Evolutionary conservation across 2,329 filamentous ascomycete genomes (phyloP).

Genomic region (Magnaporthiopsis rhizophila): DNA sequence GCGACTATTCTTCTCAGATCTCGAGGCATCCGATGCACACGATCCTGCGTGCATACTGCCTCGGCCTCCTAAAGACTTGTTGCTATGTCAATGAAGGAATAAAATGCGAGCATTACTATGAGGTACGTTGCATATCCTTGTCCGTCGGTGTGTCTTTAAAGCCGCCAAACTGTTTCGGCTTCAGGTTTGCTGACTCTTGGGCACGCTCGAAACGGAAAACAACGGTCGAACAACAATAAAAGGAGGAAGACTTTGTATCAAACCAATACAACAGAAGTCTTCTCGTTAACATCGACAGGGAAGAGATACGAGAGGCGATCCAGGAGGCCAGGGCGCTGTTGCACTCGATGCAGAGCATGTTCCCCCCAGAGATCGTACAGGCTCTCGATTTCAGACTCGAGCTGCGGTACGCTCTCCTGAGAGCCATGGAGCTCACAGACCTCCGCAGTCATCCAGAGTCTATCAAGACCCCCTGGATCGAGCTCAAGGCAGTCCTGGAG

Average conservation of each 20-base stretch:
- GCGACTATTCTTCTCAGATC: constrained; percentile 20
- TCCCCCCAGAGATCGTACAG: constrained; percentile 31
- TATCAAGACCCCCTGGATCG: constrained; percentile 42
- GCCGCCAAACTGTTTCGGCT: too few relatives aligned
- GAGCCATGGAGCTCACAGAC: constrained; percentile 40
- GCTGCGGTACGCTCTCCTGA: constrained; percentile 57
- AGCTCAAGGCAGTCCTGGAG: constrained; percentile 42
- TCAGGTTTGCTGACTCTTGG: not conserved
- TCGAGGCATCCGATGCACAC: constrained; percentile 42
- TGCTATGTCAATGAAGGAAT: constrained; percentile 70
- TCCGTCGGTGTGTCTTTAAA: not conserved
- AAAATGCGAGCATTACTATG: constrained; percentile 79
- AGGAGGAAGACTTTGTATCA: constrained; percentile 96
- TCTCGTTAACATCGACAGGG: constrained; percentile 53
- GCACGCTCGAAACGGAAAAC: not conserved
- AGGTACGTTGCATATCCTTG: constrained; percentile 44
- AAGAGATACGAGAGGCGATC: constrained; percentile 47
- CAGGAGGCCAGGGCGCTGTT: constrained; percentile 47
- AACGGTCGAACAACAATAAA: constrained; percentile 5
- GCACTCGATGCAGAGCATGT: constrained; percentile 27
- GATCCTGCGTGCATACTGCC: constrained; percentile 75
- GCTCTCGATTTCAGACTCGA: constrained; percentile 60
- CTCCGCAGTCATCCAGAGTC: constrained; percentile 36
- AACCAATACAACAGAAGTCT: constrained; percentile 80
- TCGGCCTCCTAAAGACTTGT: constrained; percentile 77